Conservation (phyloP, 768 basidiomycete species). For the Lactarius hatsudake region DNA sequence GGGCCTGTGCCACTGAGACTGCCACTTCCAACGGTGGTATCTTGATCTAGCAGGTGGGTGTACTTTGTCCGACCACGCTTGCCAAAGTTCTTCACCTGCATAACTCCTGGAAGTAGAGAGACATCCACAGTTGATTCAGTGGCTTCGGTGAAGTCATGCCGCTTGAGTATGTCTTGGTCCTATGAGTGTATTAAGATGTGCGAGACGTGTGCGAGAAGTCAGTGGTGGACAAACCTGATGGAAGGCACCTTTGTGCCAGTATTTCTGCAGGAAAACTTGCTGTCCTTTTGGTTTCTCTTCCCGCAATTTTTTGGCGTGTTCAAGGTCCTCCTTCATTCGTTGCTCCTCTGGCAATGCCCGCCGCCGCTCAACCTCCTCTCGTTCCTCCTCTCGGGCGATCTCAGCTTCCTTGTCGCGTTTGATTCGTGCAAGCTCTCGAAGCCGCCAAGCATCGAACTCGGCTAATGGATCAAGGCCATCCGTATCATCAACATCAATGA, state of each 20-base stretch:
- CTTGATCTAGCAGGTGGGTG: slow-evolving; percentile 93
- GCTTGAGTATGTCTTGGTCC: slow-evolving; percentile 85
- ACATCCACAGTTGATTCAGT: slow-evolving; percentile 89
- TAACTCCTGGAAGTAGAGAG: slow-evolving; percentile 84
- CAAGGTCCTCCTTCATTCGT: slow-evolving; percentile 87
- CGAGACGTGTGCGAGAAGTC: not conserved
- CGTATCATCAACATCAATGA: slow-evolving; percentile 91
- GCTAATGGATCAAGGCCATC: slow-evolving; percentile 85
- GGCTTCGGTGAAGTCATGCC: slow-evolving; percentile 85
- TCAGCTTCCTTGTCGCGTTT: slow-evolving; percentile 93
- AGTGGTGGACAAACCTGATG: slow-evolving; percentile 64
- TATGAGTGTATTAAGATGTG: slow-evolving; percentile 34
- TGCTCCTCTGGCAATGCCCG: slow-evolving; percentile 93
- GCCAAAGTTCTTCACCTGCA: slow-evolving; percentile 96
- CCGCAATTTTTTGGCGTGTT: slow-evolving; percentile 75
- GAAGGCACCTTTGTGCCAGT: slow-evolving; percentile 99
- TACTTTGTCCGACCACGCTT: slow-evolving; percentile 93
- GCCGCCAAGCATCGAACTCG: slow-evolving; percentile 96
- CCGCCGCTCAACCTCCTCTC: slow-evolving; percentile 87
- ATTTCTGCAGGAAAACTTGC: slow-evolving; percentile 94
- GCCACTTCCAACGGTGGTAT: slow-evolving; percentile 66
- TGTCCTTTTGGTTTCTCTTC: slow-evolving; percentile 89
- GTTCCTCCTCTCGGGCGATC: slow-evolving; percentile 74
- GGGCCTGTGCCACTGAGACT: slow-evolving; percentile 63
- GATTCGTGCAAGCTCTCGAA: slow-evolving; percentile 90